Conservation (phyloP, 2,329 filamentous ascomycete genomes). For the Colletotrichum magnum region DNA sequence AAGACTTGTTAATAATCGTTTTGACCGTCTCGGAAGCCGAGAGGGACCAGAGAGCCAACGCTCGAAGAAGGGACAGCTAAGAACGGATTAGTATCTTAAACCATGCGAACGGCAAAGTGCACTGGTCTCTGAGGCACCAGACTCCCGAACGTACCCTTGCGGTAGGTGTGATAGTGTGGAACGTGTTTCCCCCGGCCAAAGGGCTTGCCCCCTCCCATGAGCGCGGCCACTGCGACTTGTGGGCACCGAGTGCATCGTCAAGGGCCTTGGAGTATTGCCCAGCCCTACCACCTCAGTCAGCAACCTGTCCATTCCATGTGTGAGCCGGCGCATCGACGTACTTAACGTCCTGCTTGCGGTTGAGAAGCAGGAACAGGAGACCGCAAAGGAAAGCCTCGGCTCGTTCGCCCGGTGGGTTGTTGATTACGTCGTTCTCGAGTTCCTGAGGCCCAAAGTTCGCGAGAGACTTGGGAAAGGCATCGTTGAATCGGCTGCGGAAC, state of each 20-base stretch:
- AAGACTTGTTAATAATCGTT: conserved; percentile 85
- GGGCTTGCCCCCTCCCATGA: conserved; percentile 89
- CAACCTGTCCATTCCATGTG: neutral
- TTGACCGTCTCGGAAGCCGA: conserved; percentile 89
- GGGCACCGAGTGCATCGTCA: conserved; percentile 89
- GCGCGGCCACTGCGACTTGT: conserved; percentile 89
- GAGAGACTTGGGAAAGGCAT: conserved; percentile 88
- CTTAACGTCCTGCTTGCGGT: conserved; percentile 99
- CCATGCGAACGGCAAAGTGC: neutral
- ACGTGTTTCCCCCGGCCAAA: conserved; percentile 83
- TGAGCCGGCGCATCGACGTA: conserved; percentile 62
- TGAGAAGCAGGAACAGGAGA: conserved; percentile 87
- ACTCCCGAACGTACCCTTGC: conserved; percentile 75
- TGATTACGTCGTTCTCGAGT: conserved; percentile 87
- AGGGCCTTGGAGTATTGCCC: conserved; percentile 94
- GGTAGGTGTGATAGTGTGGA: conserved; percentile 84
- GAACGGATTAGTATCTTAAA: conserved; percentile 23
- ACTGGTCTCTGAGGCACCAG: neutral
- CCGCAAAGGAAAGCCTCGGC: conserved; percentile 92
- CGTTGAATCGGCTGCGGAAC: conserved; percentile 94
- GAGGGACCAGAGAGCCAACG: conserved; percentile 89
- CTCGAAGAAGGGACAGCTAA: conserved; percentile 86
- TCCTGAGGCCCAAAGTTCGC: conserved; percentile 95
- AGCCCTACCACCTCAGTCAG: conserved; percentile 68
- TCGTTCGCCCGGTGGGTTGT: conserved; percentile 83